Conservation (phyloP, 2,329 filamentous ascomycete genomes). For the Fusarium luffae region DNA sequence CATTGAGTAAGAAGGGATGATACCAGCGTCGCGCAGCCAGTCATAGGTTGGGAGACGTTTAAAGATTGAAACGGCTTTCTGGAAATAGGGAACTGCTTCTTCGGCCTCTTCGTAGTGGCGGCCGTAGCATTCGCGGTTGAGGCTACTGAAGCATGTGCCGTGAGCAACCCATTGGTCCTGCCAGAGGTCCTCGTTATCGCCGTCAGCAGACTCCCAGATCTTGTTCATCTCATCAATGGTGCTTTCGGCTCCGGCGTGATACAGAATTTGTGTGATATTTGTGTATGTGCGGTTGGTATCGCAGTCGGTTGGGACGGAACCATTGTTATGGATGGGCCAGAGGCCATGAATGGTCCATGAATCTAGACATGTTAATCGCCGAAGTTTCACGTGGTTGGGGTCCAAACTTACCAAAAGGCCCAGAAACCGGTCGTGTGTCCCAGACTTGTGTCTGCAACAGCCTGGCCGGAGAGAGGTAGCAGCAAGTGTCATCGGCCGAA, state of each 20-base stretch:
- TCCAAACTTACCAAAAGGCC: not conserved
- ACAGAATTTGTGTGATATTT: slow-evolving; percentile 23
- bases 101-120: slow-evolving; percentile 11
- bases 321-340: slow-evolving; percentile 11
- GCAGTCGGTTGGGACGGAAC: slow-evolving; percentile 12
- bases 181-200: slow-evolving; percentile 14
- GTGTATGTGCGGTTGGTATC: slow-evolving; percentile 29
- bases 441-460: slow-evolving; percentile 21
- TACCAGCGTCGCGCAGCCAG: slow-evolving; percentile 20
- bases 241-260: slow-evolving; percentile 13
- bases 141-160: slow-evolving; percentile 22
- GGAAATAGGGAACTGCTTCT: slow-evolving; percentile 21
- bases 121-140: slow-evolving; percentile 15
- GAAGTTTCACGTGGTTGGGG: accelerated
- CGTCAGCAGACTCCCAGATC: slow-evolving; percentile 2
- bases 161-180: slow-evolving; percentile 13
- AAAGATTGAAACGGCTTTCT: slow-evolving; percentile 15
- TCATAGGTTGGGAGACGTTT: slow-evolving; percentile 16
- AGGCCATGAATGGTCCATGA: slow-evolving; percentile 22
- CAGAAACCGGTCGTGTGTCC: slow-evolving; percentile 17
- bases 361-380: not conserved
- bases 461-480: slow-evolving; percentile 17
- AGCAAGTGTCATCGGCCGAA: slow-evolving; percentile 2
- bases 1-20: slow-evolving; percentile 19
- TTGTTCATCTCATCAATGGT: slow-evolving; percentile 8